A percentile compares a stretch with the other conserved stretches of the same genome.
Conservation (phyloP, 495 filamentous ascomycete species). For the Hyaloscypha variabilis region DNA sequence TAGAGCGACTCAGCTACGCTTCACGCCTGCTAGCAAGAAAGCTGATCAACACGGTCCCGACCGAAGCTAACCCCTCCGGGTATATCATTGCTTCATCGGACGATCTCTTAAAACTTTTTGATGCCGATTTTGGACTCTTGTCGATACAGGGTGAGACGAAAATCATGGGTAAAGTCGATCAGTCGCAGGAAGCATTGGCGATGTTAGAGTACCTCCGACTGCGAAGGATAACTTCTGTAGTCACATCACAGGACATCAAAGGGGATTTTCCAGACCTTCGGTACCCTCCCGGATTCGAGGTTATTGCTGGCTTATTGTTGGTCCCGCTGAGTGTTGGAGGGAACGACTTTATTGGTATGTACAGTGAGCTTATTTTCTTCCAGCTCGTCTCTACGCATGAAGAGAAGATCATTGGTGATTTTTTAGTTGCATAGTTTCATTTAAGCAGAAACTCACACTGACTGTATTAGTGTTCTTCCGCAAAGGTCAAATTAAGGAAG, state of each 20-base stretch:
- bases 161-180: constrained; percentile 72
- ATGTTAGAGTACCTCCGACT: constrained; percentile 85
- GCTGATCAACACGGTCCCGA: constrained; percentile 78
- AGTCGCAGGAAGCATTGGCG: constrained; percentile 83
- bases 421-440: too few relatives aligned
- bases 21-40: constrained; percentile 81
- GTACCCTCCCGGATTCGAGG: constrained; percentile 77
- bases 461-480: constrained; percentile 71
- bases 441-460: not conserved
- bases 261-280: constrained; percentile 83
- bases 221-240: constrained; percentile 73
- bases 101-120: constrained; percentile 82
- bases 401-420: too few relatives aligned
- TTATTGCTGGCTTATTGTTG: constrained; percentile 80
- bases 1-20: constrained; percentile 86
- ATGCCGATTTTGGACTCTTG: constrained; percentile 85
- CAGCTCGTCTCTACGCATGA: too few relatives aligned
- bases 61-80: constrained; percentile 81
- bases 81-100: constrained; percentile 93
- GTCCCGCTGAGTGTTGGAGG: constrained; percentile 81
- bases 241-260: constrained; percentile 75
- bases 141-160: constrained; percentile 89
- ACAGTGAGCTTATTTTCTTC: too few relatives aligned
- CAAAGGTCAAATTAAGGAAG: constrained; percentile 73
- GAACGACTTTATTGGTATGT: constrained; percentile 69